Base-by-base conservation (phyloP, 345 rosid species). In the Lepidium sativum region DNA sequence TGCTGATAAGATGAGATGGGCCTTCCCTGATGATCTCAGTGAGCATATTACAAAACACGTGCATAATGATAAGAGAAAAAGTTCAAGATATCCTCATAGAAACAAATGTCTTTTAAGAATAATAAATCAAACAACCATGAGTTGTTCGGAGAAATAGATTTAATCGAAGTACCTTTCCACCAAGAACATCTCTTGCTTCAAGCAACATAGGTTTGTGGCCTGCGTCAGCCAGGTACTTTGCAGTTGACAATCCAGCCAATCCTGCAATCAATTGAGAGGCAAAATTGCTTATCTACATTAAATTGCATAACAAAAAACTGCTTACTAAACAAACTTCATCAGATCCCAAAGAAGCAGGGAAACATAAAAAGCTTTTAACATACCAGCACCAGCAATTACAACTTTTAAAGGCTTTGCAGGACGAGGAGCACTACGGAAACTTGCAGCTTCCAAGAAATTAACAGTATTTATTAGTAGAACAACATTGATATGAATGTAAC, bases 341-440 rank as follows among this genome's bases (percentile, higher is more conserved):
- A 23, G 17, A 51, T 31, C n/a, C 2, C 14, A 9, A 45, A 7
- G 0, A 11, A 29, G 15, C n/a, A 67, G 2, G 3, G 31, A 51
- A 21, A 10, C 54, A 53, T n/a, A 1, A 35, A 51, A 5, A 8
- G 15, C 7, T 37, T 33, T 3, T 32, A n/a, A 55, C 43, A 70
- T 63, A 89, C 97, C 94, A 82, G 96, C 96, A 74, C 97, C 98
- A 50, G 96, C 96, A 74, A 92, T 80, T 29, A 92, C 82, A 69
- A 89, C 82, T 49, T 92, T 86, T 62, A 89, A 74, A 18, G 97
- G 95, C 68, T 83, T 87, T 13, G 69, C 32, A 6, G 97, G 96
- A 63, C 79, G 87, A 23, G 90, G 77, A 41, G 87, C 77, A 67
- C 82, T 57, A 23, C 80, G 84, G 65, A 92, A 92, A 35, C 84